These are phyloP conservation scores for Hondaea fermentalgiana DNA, from an alignment of 108 stramenopile genomes.

Conservation along the genomic window DNA sequence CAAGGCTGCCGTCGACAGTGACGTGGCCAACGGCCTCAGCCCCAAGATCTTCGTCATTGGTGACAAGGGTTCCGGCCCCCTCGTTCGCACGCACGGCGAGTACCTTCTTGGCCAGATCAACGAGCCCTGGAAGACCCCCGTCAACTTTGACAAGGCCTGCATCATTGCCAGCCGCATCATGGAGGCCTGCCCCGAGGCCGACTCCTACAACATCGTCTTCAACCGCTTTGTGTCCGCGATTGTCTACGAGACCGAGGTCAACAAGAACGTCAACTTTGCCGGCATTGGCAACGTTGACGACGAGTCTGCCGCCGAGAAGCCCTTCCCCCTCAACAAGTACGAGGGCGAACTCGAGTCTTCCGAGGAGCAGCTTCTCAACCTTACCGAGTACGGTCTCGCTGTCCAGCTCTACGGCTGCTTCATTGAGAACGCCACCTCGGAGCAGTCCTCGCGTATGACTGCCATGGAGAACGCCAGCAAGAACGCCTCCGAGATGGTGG, in stretches of 20 bases:
- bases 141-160: conserved; percentile 52
- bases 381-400: conserved; percentile 86
- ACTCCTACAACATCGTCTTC: conserved; percentile 34
- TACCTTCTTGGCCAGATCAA: conserved; percentile 59
- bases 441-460: conserved; percentile 97
- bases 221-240: conserved; percentile 43
- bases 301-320: not conserved
- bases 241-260: conserved; percentile 26
- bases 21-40: conserved; percentile 70
- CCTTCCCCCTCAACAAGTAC: conserved; percentile 70
- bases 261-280: conserved; percentile 22
- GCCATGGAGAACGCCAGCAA: conserved; percentile 99
- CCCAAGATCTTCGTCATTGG: conserved; percentile 80
- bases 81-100: conserved; percentile 62
- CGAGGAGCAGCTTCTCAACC: conserved; percentile 75
- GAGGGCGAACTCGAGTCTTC: conserved; percentile 87
- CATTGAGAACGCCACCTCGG: conserved; percentile 93
- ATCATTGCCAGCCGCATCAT: conserved; percentile 64
- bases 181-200: conserved; percentile 40
- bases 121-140: conserved; percentile 30
- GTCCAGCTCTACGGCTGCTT: conserved; percentile 81
- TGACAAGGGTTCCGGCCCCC: conserved; percentile 91
- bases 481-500: conserved; percentile 97
- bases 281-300: not conserved
- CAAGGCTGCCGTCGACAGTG: conserved; percentile 49